These are phyloP conservation scores for Fonsecaea monophora DNA, from an alignment of 2,329 filamentous ascomycete genomes.

Conservation along the genomic window DNA sequence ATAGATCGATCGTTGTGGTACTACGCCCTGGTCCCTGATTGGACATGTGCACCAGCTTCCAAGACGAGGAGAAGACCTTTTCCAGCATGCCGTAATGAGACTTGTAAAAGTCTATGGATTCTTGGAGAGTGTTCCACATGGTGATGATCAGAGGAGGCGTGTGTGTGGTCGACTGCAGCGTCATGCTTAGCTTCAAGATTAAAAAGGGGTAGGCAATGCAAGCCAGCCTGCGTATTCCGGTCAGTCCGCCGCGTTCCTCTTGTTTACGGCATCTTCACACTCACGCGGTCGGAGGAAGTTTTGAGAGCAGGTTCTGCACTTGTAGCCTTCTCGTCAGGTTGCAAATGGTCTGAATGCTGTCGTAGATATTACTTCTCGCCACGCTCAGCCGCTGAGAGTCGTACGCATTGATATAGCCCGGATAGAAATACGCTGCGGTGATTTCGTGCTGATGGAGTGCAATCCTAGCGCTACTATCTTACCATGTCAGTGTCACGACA, in stretches of 20 bases:
- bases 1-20: too few species aligned
- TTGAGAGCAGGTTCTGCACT: background rate
- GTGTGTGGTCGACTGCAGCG: too few species aligned
- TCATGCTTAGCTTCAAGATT: too few species aligned
- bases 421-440: background rate
- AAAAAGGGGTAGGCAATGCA: too few species aligned
- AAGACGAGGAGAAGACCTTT: too few species aligned
- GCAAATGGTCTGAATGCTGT: conserved; percentile 1
- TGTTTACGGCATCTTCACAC: background rate
- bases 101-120: too few species aligned
- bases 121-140: too few species aligned
- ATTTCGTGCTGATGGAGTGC: conserved; percentile 1
- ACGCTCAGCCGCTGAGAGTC: background rate
- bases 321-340: background rate
- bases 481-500: background rate
- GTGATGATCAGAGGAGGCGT: too few species aligned
- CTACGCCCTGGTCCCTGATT: too few species aligned
- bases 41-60: too few species aligned
- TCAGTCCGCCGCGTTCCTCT: background rate
- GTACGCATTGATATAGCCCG: background rate
- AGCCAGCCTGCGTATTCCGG: too few species aligned
- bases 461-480: background rate
- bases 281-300: background rate
- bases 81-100: too few species aligned
- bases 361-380: background rate